Percentiles rank a stretch among this genome's conserved stretches.
These are phyloP conservation scores for Ambrosia trifida DNA, from an alignment of 129 eudicot species.

Conservation along the genomic window DNA sequence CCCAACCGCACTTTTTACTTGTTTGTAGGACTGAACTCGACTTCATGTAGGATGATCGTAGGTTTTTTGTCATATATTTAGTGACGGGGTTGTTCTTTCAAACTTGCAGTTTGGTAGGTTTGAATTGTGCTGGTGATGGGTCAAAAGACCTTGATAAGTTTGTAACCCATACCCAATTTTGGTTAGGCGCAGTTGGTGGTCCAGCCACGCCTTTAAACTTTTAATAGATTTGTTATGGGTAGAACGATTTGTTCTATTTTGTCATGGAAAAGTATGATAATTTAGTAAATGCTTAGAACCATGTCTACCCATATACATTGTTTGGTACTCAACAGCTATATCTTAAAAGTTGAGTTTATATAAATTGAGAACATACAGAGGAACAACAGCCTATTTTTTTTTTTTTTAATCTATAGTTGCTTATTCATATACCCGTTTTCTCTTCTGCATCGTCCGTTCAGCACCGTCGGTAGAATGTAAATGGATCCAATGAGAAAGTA, in stretches of 20 bases:
- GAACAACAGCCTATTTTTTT: background rate
- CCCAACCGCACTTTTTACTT: background rate
- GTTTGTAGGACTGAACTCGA: conserved; percentile 6
- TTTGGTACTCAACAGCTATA: background rate
- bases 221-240: too few relatives aligned
- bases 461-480: conserved; percentile 68
- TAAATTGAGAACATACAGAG: conserved; percentile 9
- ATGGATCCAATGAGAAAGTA: conserved; percentile 81
- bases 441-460: too few relatives aligned
- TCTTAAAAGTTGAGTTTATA: conserved; percentile 6
- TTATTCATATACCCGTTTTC: conserved; percentile 77
- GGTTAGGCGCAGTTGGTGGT: background rate
- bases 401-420: conserved; percentile 13
- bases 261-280: conserved; percentile 1
- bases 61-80: background rate
- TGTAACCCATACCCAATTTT: background rate
- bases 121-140: background rate
- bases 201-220: background rate
- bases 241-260: background rate
- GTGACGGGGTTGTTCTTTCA: background rate
- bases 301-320: conserved; percentile 3
- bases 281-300: background rate
- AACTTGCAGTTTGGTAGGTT: background rate
- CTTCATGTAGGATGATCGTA: conserved; percentile 3
- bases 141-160: background rate